Evolutionary conservation across 2,329 filamentous ascomycete genomes (phyloP).

Genomic region (Hymenoscyphus fraxineus): DNA sequence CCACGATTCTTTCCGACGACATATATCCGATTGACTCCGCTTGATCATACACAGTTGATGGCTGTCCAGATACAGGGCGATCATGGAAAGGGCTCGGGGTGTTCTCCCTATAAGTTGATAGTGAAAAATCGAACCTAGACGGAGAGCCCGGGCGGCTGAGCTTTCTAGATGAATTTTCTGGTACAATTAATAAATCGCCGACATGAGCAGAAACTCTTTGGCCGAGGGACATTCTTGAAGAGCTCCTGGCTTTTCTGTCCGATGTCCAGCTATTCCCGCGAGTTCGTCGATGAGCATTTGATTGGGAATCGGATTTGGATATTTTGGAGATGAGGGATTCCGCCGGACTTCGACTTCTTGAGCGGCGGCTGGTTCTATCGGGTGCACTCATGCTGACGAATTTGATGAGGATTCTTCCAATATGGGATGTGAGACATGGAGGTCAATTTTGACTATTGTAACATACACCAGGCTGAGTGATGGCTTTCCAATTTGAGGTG

Average conservation of each 20-base stretch:
- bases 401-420: slow-evolving; percentile 3
- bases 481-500: neutral
- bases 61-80: neutral
- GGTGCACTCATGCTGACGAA: slow-evolving; percentile 6
- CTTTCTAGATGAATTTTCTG: neutral
- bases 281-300: slow-evolving; percentile 7
- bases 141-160: neutral
- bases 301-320: slow-evolving; percentile 4
- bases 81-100: neutral
- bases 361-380: slow-evolving; percentile 1
- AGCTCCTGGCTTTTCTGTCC: slow-evolving; percentile 4
- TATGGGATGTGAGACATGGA: slow-evolving; percentile 7
- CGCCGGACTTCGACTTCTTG: slow-evolving; percentile 9
- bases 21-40: neutral
- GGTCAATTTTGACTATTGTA: neutral
- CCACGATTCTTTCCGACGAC: neutral
- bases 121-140: neutral
- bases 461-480: neutral
- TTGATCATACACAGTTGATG: neutral
- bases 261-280: slow-evolving; percentile 9
- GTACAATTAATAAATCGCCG: slow-evolving; percentile 8
- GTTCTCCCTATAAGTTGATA: neutral
- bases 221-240: slow-evolving; percentile 8
- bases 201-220: slow-evolving; percentile 11
- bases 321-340: slow-evolving; percentile 9